Evolutionary conservation across 306 rosid species (phyloP).

Genomic region (Acacia confusa): DNA sequence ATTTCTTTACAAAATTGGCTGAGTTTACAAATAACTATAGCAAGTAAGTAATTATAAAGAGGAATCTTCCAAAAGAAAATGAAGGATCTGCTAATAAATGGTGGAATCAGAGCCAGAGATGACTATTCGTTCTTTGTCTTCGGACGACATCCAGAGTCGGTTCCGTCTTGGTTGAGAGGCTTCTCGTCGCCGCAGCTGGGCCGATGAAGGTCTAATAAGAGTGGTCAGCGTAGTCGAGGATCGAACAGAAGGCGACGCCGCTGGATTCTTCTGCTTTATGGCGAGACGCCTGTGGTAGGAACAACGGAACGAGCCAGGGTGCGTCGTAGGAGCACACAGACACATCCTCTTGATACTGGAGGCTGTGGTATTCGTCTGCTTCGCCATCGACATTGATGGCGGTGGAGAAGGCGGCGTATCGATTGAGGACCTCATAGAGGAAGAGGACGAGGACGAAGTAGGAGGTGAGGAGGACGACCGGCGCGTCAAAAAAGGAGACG

Average conservation of each 20-base stretch:
- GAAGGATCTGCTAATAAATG: neutral
- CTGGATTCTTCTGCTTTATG: slow-evolving; percentile 17
- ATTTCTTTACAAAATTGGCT: neutral
- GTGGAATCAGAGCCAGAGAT: neutral
- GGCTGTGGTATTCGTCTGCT: slow-evolving; percentile 28
- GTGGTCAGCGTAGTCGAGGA: slow-evolving; percentile 40
- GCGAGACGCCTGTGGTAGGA: slow-evolving; percentile 52
- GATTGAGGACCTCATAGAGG: slow-evolving; percentile 33
- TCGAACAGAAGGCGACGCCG: slow-evolving; percentile 26
- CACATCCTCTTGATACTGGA: slow-evolving; percentile 44
- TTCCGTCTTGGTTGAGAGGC: slow-evolving; percentile 54
- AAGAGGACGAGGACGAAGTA: neutral
- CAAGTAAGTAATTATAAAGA: neutral
- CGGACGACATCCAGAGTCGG: slow-evolving; percentile 44
- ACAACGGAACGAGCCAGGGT: slow-evolving; percentile 74
- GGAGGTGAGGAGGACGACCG: slow-evolving; percentile 34
- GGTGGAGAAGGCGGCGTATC: slow-evolving; percentile 41
- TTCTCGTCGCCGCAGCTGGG: slow-evolving; percentile 50
- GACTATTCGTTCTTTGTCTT: neutral
- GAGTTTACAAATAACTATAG: neutral
- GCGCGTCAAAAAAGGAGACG: slow-evolving; percentile 33
- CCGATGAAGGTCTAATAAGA: slow-evolving; percentile 56
- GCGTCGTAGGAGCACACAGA: slow-evolving; percentile 66
- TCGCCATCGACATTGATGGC: slow-evolving; percentile 32
- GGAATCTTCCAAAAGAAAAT: neutral